Evolutionary conservation across 2,329 filamentous ascomycete species (phyloP), one percentile per base, ranked within the genome.

Genomic region (Pseudocercospora pini-densiflorae): DNA sequence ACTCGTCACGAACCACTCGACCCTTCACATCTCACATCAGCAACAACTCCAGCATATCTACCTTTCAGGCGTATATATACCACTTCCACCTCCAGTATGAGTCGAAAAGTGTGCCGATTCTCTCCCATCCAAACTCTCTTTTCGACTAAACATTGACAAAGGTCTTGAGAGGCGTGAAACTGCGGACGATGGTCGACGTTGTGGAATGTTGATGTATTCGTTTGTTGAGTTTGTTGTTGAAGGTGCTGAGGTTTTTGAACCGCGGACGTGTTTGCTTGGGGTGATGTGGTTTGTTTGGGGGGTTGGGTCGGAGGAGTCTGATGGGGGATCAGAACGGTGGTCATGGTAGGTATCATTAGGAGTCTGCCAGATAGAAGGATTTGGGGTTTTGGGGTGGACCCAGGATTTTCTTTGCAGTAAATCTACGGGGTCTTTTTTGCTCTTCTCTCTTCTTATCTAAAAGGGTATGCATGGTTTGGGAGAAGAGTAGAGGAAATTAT

Each of bases 401-500:
- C 40, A 16, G 40, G 40, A 43, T 43, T 43, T 43, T 43, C 40
- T 43, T 43, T 43, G 40, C 16, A 43, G 14, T 19, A 16, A 19
- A 43, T 43, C 40, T n/a, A 43, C 16, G 40, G 40, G 40, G 40
- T 43, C 47, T 23, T 24, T 12, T 51, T 19, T 49, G 45, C 19
- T 24, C 12, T 7, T 51, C 12, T 59, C 43, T 24, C 29, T 40
- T 19, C 51, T 23, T 33, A n/a, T 33, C 9, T 27, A 1, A 47
- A 36, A 29, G 23, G 23, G 53, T 49, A 43, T 43, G 51, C 14
- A 23, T 40, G 29, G 40, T n/a, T 6, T 47, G 21, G 45, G 19
- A 43, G 33, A n/a, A 54, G 6, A 47, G 9, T 19, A 59, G 29
- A 51, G 21, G 31, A 54, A 21, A 49, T 63, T 55, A 73, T 65